Base-by-base conservation (phyloP, 495 filamentous ascomycete species). In the Hyphodiscus hymeniophilus region DNA sequence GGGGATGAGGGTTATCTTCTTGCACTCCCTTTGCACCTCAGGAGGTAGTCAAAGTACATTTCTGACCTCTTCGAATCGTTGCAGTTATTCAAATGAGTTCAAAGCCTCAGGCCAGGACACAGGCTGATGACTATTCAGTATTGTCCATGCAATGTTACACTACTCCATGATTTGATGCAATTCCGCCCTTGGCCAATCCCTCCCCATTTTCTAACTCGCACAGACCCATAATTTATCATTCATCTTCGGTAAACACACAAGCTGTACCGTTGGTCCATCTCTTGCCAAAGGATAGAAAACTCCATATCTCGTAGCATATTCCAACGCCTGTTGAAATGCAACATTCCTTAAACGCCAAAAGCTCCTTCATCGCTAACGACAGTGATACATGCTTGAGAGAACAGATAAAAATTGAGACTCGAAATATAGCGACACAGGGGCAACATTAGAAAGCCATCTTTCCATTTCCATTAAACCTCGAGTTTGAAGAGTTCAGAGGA, bases 381-480 rank as follows among this genome's bases (percentile, higher is more conserved):
- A 42, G 21, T 40, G 28, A 23, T 44, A 52, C 42, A 52, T 47
- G 22, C 23, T 44, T 17, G 24, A 16, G 26, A 42, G 22, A 50
- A 36, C 18, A 31, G 36, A 16, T 36, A 42, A 43, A 16, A 43
- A 42, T 15, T 24, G 20, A 24, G n/a, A 32, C 15, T 21, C 15
- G 38, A 30, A 23, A 44, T 10, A 28, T 13, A 35, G 38, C 12
- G 33, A 46, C 42, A 51, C 11, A 33, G 6, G 13, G 20, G 32
- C 11, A 7, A 48, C 41, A 1, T 52, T 48, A 60, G 33, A 60
- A 55, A 2, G 50, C 32, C n/a, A 57, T 32, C 45, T 55, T 60
- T 11, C 54, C 45, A 53, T 45, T 51, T 38, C 30, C 40, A 56
- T 60, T 60, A 50, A 45, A 60, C 38, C 58, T 42, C 7, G 48